Conservation (phyloP, 176 grass and related monocot genomes). For the Hyparrhenia diplandra region DNA sequence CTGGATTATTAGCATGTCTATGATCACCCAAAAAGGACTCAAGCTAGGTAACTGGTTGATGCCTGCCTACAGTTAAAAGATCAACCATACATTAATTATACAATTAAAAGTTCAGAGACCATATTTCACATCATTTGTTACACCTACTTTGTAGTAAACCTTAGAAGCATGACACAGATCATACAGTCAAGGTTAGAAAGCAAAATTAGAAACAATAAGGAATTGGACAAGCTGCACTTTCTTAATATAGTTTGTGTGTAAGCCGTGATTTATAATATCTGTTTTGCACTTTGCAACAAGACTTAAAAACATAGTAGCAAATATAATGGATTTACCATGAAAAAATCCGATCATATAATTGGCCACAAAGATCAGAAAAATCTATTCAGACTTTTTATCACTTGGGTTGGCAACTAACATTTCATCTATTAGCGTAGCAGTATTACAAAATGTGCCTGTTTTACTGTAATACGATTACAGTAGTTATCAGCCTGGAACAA, state of each 20-base stretch:
- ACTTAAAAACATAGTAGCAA: not conserved
- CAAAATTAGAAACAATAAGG: not conserved
- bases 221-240: not conserved
- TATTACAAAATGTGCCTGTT: not conserved
- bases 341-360: not conserved
- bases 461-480: not conserved
- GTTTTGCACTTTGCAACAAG: not conserved
- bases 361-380: not conserved
- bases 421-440: not conserved
- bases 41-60: not conserved
- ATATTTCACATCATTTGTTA: not conserved
- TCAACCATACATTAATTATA: not conserved
- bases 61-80: not conserved
- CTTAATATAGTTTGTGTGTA: not conserved
- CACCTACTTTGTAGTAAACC: not conserved
- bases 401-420: not conserved
- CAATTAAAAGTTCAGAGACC: not conserved
- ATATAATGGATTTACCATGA: slow-evolving; percentile 12
- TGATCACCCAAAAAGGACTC: not conserved
- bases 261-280: not conserved
- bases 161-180: not conserved
- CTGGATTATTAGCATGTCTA: not conserved
- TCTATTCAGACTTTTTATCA: not conserved
- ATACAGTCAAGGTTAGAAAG: not conserved
- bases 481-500: not conserved